phyloP scores from a whole-genome alignment of 257 asterid genomes.

The Forsythia suspensa region DNA sequence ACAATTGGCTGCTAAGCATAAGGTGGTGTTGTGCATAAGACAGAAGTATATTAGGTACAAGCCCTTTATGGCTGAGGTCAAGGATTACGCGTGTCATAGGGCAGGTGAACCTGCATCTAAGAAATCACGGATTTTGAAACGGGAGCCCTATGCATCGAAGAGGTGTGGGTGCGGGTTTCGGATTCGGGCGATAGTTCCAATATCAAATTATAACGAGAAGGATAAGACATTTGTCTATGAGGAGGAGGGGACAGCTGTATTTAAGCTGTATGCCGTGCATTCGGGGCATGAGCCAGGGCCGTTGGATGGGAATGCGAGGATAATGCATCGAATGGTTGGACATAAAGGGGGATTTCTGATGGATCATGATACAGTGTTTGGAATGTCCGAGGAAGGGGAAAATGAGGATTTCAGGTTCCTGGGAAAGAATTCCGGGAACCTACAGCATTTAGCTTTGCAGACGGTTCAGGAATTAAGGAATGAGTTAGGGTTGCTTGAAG shows the following conservation, averaged over 20 bases:
- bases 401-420: conserved; percentile 65
- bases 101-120: conserved; percentile 95
- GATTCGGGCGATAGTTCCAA: conserved; percentile 91
- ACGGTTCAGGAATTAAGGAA: conserved; percentile 78
- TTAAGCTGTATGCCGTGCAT: conserved; percentile 92
- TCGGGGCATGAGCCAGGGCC: conserved; percentile 98
- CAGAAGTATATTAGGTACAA: conserved; percentile 94
- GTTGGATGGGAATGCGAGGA: conserved; percentile 92
- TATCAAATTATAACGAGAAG: conserved; percentile 84
- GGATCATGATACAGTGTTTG: conserved; percentile 77
- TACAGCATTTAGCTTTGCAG: conserved; percentile 69
- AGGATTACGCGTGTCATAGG: conserved; percentile 96
- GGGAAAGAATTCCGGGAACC: conserved; percentile 62
- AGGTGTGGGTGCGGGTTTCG: conserved; percentile 97
- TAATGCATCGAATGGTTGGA: conserved; percentile 92
- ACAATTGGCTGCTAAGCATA: conserved; percentile 85
- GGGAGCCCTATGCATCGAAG: conserved; percentile 89
- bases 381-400: conserved; percentile 80
- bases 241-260: conserved; percentile 97
- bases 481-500: conserved; percentile 83
- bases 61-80: conserved; percentile 98
- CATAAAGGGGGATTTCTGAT: conserved; percentile 81
- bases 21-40: conserved; percentile 87
- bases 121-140: conserved; percentile 64
- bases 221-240: conserved; percentile 91